Evolutionary conservation across 371 early-diverging fungal genomes (phyloP), one percentile per base, ranked within the genome.

Genomic region (Mucor plumbeus): DNA sequence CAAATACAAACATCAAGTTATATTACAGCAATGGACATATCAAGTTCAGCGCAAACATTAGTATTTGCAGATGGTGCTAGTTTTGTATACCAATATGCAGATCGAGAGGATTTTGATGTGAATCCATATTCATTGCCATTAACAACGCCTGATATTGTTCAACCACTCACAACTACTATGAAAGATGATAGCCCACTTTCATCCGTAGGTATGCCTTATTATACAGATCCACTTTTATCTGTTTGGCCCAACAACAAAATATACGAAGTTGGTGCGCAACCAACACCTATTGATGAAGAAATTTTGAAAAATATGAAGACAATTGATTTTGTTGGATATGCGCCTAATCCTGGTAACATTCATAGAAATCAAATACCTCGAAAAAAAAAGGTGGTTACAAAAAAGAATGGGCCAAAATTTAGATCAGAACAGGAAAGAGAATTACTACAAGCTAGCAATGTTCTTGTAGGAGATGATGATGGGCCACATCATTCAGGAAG

Each of bases 271-370:
- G 93, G 92, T 11, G 80, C 85, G 39, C 92, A 92, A 4, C 79
- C 91, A 1, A 81, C 88, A 4, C 74, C 79, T 15, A 88, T 96
- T 15, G 94, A 94, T 21, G 83, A 90, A 3, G 92, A 89, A 11
- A 82, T 95, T 10, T 61, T 93, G 14, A 81, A 85, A 43, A 89
- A 88, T 59, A 91, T 94, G 76, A 95, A 95, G 75, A 91, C 88
- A 74, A 91, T 91, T 67, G 95, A 94, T 67, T 94, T 92, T 82
- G 95, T 97, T 5, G 97, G 96, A 0, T 95, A 95, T 68, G 94
- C 95, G 19, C 91, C 91, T 31, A 95, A 94, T 64, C 93, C 94
- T 1, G 91, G 92, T 8, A 86, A 83, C 17, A 79, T 85, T 31
- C 83, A 80, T 38, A 84, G 97, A 34, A 97, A 96, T 75, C 95